Base-by-base conservation (phyloP, 805 yeast species). In the Teunomyces stri region DNA sequence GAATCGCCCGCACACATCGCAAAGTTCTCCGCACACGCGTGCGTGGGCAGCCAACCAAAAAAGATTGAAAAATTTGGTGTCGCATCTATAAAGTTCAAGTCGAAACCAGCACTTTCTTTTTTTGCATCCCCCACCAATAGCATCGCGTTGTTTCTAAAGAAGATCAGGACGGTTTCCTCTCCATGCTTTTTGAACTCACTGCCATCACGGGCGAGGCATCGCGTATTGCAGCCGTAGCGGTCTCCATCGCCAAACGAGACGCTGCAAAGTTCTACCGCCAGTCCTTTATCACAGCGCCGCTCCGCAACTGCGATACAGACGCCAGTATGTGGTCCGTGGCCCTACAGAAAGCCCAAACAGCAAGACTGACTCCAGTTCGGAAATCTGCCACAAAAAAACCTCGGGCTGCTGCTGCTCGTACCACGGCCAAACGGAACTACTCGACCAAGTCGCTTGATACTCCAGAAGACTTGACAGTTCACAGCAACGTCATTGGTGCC, bases 121-220 rank as follows among this genome's bases (percentile, higher is more conserved):
- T 13, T 30, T 30, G 34, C 9, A 12, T 30, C 34, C 34, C 6
- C 34, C 18, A 31, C 15, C 34, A 31, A 25, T 25, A 25, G 27
- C 16, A 13, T 31, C 34, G 10, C 18, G 34, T 31, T 25, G 27
- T 25, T 25, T 25, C 27, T 6, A 7, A 25, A 25, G 27, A 25
- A 25, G 27, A 25, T 9, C 20, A 25, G 27, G 27, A 25, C 27
- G 7, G 27, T 25, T 25, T 22, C n/a, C 28, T 10, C 28, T 20
- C 27, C 13, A 37, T 37, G 40, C 9, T 37, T 13, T 37, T 37
- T 37, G 40, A 68, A 50, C 48, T 62, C 5, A 56, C 56, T 25
- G 62, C 61, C 30, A 55, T 69, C 16, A 64, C 68, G 13, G 50
- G 56, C 42, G 51, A 67, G 12, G 60, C 60, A 6, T 40, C 51